Conservation (phyloP, 2,329 filamentous ascomycete genomes). For the Pseudogymnoascus sp. region DNA sequence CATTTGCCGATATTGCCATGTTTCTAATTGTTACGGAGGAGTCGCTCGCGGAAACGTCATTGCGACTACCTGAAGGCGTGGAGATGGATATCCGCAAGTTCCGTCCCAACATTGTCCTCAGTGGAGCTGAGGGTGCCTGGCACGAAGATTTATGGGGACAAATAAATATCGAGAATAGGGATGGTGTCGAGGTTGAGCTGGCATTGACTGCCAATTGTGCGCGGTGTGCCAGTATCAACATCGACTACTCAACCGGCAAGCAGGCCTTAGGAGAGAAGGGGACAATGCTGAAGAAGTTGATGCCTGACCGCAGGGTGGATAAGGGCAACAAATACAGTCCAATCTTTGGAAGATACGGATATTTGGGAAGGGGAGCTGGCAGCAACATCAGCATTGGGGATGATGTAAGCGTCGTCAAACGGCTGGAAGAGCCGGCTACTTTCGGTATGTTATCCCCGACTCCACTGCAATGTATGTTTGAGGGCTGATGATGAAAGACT, state of each 20-base stretch:
- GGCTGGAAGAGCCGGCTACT: constrained; percentile 35
- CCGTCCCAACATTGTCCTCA: constrained; percentile 63
- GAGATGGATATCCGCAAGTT: constrained; percentile 59
- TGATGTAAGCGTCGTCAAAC: constrained; percentile 35
- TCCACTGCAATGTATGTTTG: background rate
- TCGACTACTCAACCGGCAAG: constrained; percentile 60
- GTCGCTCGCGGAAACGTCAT: constrained; percentile 59
- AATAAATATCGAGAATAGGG: constrained; percentile 35
- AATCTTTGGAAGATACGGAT: constrained; percentile 66
- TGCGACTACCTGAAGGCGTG: constrained; percentile 40
- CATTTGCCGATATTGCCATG: constrained; percentile 67
- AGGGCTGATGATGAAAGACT: background rate
- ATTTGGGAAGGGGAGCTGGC: constrained; percentile 34
- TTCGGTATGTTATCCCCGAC: constrained; percentile 35
- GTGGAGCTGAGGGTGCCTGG: constrained; percentile 46
- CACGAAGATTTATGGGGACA: constrained; percentile 68
- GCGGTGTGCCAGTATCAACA: constrained; percentile 60
- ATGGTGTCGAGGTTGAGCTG: constrained; percentile 30
- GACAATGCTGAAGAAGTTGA: constrained; percentile 59
- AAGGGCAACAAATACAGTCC: constrained; percentile 57
- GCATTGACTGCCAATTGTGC: constrained; percentile 61
- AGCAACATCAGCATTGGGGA: constrained; percentile 38
- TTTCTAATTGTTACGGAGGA: constrained; percentile 63
- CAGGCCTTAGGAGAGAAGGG: constrained; percentile 47
- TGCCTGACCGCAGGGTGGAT: constrained; percentile 63